phyloP scores from a whole-genome alignment of 495 filamentous ascomycete species.

The Penicillium samsonianum region DNA sequence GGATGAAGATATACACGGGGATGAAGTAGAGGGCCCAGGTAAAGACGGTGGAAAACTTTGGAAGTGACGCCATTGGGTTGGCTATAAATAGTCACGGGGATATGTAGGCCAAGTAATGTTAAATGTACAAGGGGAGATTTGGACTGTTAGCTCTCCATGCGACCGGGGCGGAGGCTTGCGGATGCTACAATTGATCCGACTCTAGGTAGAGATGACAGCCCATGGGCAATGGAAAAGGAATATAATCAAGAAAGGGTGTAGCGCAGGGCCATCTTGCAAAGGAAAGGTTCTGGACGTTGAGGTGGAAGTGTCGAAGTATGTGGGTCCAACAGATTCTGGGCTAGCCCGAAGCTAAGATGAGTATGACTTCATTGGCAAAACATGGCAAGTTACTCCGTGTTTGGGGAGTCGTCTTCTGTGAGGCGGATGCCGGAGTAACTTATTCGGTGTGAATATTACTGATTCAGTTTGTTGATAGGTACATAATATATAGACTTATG shows the following conservation, averaged over 20 bases:
- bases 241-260: constrained; percentile 1
- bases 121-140: neutral
- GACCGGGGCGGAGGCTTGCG: neutral
- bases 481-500: too few relatives aligned
- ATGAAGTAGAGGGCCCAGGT: constrained; percentile 44
- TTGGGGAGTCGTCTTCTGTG: too few relatives aligned
- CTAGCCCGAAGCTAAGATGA: neutral
- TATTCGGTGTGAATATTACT: too few relatives aligned
- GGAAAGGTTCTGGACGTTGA: neutral
- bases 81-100: neutral
- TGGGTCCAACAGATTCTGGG: constrained; percentile 6
- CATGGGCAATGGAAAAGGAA: neutral
- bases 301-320: constrained; percentile 3
- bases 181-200: neutral
- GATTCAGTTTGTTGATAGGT: too few relatives aligned
- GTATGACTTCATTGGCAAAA: neutral
- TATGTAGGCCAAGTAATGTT: constrained; percentile 6
- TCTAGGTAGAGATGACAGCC: neutral
- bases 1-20: constrained; percentile 43
- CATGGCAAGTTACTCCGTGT: neutral
- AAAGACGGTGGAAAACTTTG: constrained; percentile 34
- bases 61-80: constrained; percentile 26
- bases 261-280: neutral
- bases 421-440: too few relatives aligned
- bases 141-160: neutral